Percentiles rank a stretch among this genome's conserved stretches.
Conservation (phyloP, 306 rosid species). For the Ormosia semicastrata region DNA sequence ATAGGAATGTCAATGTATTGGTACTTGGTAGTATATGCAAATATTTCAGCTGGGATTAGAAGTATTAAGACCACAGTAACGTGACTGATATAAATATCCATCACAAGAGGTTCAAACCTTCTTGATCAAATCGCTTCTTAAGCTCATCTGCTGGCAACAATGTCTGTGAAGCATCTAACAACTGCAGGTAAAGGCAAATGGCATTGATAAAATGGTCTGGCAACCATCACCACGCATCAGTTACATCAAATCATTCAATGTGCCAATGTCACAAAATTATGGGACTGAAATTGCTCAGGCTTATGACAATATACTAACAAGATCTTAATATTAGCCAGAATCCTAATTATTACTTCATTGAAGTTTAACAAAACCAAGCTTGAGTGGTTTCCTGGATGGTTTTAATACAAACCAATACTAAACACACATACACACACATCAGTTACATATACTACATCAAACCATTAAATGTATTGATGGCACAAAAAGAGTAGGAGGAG, state of each 20-base stretch:
- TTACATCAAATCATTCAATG: neutral
- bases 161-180: slow-evolving; percentile 76
- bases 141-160: slow-evolving; percentile 71
- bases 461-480: too few relatives aligned
- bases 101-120: slow-evolving; percentile 41
- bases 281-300: too few relatives aligned
- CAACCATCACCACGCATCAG: neutral
- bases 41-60: neutral
- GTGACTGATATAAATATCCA: neutral
- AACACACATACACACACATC: neutral
- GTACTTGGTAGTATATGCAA: too few relatives aligned
- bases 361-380: neutral
- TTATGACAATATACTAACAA: neutral
- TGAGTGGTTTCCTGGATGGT: neutral
- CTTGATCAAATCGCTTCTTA: slow-evolving; percentile 65
- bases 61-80: neutral
- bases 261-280: neutral
- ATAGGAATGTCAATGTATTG: neutral
- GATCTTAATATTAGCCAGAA: neutral
- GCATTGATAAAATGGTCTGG: neutral
- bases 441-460: too few relatives aligned
- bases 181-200: slow-evolving; percentile 41
- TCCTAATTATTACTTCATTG: neutral
- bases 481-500: too few relatives aligned
- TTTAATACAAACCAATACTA: neutral